Conservation (phyloP, 768 basidiomycete species). For the Hysterangium stoloniferum region DNA sequence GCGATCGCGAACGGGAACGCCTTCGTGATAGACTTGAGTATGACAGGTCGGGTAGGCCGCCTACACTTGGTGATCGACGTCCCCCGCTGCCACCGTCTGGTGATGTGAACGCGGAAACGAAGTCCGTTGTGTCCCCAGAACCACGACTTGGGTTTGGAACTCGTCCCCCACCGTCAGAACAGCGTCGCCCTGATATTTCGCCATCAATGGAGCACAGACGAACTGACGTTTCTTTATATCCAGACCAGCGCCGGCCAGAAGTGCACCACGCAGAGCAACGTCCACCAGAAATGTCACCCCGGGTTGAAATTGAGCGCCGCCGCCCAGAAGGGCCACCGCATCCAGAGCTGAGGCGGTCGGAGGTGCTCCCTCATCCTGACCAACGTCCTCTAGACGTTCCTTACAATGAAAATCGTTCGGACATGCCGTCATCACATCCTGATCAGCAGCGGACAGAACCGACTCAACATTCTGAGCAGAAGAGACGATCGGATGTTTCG, state of each 20-base stretch:
- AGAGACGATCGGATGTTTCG: not conserved
- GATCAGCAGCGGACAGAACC: not conserved
- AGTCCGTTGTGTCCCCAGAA: not conserved
- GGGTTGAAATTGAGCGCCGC: not conserved
- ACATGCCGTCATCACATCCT: not conserved
- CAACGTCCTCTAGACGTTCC: not conserved
- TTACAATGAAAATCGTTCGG: too few relatives aligned
- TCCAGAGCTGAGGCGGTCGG: not conserved
- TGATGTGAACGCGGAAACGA: conserved; percentile 1
- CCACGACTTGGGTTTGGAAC: not conserved
- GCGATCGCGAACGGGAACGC: conserved; percentile 4
- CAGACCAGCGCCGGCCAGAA: not conserved
- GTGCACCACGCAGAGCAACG: conserved; percentile 1
- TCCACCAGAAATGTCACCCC: not conserved
- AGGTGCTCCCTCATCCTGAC: not conserved
- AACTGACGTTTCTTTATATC: conserved; percentile 3
- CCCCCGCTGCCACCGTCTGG: not conserved
- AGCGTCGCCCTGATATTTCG: too few relatives aligned
- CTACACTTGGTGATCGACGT: not conserved
- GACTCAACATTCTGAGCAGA: not conserved
- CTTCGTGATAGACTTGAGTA: not conserved
- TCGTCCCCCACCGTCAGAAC: not conserved
- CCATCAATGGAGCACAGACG: too few relatives aligned
- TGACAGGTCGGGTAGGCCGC: conserved; percentile 1
- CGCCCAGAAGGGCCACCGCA: not conserved